Evolutionary conservation across 163 green algal species (phyloP).

Genomic region (Botryococcus braunii): DNA sequence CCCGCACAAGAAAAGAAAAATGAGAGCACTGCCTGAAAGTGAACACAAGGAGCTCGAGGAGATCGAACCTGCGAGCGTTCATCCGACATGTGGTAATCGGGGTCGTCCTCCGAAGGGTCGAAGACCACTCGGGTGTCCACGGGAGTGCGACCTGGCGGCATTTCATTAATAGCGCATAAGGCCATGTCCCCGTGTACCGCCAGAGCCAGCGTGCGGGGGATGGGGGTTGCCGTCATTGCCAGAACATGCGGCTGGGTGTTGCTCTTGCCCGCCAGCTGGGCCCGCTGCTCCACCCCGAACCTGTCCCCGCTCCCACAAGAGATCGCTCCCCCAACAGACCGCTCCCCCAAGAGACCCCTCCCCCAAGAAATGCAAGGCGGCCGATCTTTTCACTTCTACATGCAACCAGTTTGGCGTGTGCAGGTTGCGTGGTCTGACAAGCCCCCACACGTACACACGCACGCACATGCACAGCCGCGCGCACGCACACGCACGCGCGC

Average conservation of each 20-base stretch:
- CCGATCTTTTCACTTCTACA: too few relatives aligned
- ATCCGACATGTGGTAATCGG: too few relatives aligned
- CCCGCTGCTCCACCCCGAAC: conserved; percentile 85
- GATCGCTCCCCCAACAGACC: background rate
- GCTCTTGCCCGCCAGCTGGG: conserved; percentile 45
- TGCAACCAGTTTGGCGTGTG: too few relatives aligned
- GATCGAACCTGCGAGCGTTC: too few relatives aligned
- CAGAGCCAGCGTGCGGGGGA: conserved; percentile 78
- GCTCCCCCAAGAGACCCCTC: background rate
- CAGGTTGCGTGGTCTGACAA: background rate
- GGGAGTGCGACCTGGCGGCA: conserved; percentile 59
- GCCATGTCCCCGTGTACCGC: conserved; percentile 66
- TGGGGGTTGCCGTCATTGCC: conserved; percentile 81
- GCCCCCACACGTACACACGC: too few relatives aligned
- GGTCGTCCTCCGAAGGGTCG: conserved; percentile 26
- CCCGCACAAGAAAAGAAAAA: too few relatives aligned
- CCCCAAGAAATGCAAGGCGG: background rate
- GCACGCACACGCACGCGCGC: too few relatives aligned
- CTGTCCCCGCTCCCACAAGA: conserved; percentile 27
- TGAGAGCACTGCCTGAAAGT: too few relatives aligned
- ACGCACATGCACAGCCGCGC: too few relatives aligned
- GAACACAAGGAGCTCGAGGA: too few relatives aligned
- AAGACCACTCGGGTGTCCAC: conserved; percentile 55
- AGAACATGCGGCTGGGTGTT: conserved; percentile 65
- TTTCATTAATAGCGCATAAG: conserved; percentile 50